Conservation (phyloP, 2,329 filamentous ascomycete species). For the Conoideocrella luteorostrata region DNA sequence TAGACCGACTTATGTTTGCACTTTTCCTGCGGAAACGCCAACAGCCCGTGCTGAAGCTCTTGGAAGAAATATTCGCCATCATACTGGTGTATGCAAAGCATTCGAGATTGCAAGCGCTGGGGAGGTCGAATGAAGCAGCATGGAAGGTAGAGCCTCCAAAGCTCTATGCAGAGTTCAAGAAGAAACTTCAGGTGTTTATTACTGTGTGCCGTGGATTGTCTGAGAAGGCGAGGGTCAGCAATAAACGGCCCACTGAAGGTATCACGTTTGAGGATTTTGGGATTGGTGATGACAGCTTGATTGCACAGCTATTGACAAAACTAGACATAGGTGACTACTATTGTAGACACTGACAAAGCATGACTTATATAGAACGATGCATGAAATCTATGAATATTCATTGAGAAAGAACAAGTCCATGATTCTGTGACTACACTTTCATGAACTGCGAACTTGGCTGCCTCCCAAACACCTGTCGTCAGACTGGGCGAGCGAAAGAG, state of each 20-base stretch:
- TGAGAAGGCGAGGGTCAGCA: constrained; percentile 49
- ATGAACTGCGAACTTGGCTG: too few relatives aligned
- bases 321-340: constrained; percentile 70
- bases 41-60: constrained; percentile 60
- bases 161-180: constrained; percentile 61
- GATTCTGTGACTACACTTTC: too few relatives aligned
- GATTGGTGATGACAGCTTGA: constrained; percentile 47
- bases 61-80: constrained; percentile 69
- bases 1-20: constrained; percentile 70
- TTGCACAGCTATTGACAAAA: constrained; percentile 61
- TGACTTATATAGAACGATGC: too few relatives aligned
- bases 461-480: too few relatives aligned
- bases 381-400: too few relatives aligned
- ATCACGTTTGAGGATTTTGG: constrained; percentile 22
- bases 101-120: constrained; percentile 32
- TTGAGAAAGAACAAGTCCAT: too few relatives aligned
- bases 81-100: constrained; percentile 66
- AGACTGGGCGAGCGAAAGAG: too few relatives aligned
- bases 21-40: constrained; percentile 71
- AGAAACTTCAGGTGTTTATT: constrained; percentile 68
- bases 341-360: constrained; percentile 18
- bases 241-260: constrained; percentile 11
- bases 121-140: constrained; percentile 15
- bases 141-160: constrained; percentile 22
- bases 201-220: constrained; percentile 62